Conservation (phyloP, 208 protist species). For the Acanthamoeba rhysodes region DNA sequence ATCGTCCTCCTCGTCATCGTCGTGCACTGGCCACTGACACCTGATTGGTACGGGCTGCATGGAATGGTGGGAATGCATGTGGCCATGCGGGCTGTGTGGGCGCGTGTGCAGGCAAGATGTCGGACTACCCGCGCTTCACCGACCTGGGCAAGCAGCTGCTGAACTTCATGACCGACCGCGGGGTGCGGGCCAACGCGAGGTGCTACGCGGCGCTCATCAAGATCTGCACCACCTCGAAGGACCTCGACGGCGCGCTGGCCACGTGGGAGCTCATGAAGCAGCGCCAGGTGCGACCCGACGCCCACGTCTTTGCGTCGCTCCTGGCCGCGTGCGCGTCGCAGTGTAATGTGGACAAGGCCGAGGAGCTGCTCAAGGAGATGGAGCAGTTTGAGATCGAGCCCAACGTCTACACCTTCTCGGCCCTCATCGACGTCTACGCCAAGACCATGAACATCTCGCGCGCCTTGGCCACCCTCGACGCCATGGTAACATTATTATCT, state of each 20-base stretch:
- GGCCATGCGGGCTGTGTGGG: background rate
- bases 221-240: background rate
- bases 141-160: background rate
- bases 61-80: background rate
- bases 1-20: too few relatives aligned
- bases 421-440: conserved; percentile 15
- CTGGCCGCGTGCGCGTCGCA: background rate
- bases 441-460: background rate
- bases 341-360: background rate
- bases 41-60: background rate
- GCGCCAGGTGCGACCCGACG: background rate
- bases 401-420: background rate
- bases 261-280: conserved; percentile 2
- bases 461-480: background rate
- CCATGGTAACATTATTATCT: background rate
- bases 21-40: too few relatives aligned
- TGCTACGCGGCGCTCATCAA: background rate
- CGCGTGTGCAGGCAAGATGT: background rate
- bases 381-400: background rate
- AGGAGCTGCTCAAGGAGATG: background rate
- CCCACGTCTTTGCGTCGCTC: background rate
- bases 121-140: background rate
- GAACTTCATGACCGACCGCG: background rate
- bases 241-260: background rate
- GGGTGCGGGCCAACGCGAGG: background rate